Evolutionary conservation across 2,329 filamentous ascomycete species (phyloP).

Genomic region (Exophiala sp.): DNA sequence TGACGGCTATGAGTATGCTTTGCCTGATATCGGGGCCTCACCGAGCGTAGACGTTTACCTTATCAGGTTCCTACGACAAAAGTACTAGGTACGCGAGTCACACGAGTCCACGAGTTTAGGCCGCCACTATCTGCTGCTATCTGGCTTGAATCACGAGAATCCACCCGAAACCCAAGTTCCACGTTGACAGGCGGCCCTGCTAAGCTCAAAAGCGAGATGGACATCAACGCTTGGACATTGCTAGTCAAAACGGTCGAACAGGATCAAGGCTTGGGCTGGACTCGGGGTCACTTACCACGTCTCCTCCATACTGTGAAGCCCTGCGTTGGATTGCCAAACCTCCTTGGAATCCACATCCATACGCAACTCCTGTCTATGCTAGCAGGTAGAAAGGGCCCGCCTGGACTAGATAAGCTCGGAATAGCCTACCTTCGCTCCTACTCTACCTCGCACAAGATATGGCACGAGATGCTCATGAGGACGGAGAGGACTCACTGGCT

Average conservation of each 20-base stretch:
- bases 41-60: neutral
- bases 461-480: neutral
- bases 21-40: neutral
- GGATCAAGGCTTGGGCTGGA: neutral
- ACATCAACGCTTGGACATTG: neutral
- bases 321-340: neutral
- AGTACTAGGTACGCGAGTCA: neutral
- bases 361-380: neutral
- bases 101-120: neutral
- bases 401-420: conserved; percentile 7
- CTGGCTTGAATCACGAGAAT: neutral
- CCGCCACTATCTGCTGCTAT: neutral
- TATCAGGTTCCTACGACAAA: neutral
- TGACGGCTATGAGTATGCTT: too few relatives aligned
- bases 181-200: too few relatives aligned
- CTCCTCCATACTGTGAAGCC: neutral
- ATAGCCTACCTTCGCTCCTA: conserved; percentile 4
- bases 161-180: neutral
- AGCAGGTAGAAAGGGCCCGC: neutral
- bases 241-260: neutral
- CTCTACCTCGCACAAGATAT: conserved; percentile 3
- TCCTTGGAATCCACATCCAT: neutral
- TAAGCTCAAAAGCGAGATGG: too few relatives aligned
- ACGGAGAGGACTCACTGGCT: neutral
- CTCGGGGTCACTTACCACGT: conserved; percentile 8